Evolutionary conservation across 1,284 basidiomycete species (phyloP).

Genomic region (Termitomyces sp.): DNA sequence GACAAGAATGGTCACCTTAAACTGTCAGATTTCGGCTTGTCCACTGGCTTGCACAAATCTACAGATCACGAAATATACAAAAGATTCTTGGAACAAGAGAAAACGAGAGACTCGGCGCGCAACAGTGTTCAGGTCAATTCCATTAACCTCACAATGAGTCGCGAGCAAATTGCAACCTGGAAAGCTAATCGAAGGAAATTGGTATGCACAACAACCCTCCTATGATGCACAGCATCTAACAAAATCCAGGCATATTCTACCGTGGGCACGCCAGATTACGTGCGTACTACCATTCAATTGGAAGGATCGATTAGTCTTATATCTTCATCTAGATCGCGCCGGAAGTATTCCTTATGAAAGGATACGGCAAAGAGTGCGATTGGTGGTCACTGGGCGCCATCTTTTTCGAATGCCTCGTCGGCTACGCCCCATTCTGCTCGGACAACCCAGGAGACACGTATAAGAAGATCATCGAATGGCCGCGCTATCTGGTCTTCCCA

Average conservation of each 20-base stretch:
- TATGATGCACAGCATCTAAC: background rate
- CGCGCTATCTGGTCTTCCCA: slow-evolving; percentile 86
- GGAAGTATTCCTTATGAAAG: slow-evolving; percentile 96
- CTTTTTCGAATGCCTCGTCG: slow-evolving; percentile 98
- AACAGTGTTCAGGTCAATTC: slow-evolving; percentile 96
- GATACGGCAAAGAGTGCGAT: slow-evolving; percentile 97
- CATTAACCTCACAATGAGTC: slow-evolving; percentile 92
- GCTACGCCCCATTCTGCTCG: slow-evolving; percentile 96
- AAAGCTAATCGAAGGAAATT: slow-evolving; percentile 97
- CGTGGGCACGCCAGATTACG: slow-evolving; percentile 86
- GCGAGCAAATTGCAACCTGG: slow-evolving; percentile 97
- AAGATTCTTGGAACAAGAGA: slow-evolving; percentile 70
- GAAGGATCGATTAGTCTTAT: background rate
- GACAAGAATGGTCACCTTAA: slow-evolving; percentile 97
- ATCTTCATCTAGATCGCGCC: slow-evolving; percentile 78
- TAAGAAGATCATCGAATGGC: slow-evolving; percentile 98
- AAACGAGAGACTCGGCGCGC: slow-evolving; percentile 55
- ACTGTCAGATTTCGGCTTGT: slow-evolving; percentile 96
- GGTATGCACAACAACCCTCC: slow-evolving; percentile 39
- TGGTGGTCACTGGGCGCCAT: slow-evolving; percentile 98
- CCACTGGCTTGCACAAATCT: slow-evolving; percentile 96
- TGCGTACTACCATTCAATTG: slow-evolving; percentile 20
- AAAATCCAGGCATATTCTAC: slow-evolving; percentile 84
- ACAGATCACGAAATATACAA: slow-evolving; percentile 96
- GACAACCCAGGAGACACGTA: slow-evolving; percentile 98